Conservation (phyloP, 257 asterid species). For the Anisodus tanguticus region DNA sequence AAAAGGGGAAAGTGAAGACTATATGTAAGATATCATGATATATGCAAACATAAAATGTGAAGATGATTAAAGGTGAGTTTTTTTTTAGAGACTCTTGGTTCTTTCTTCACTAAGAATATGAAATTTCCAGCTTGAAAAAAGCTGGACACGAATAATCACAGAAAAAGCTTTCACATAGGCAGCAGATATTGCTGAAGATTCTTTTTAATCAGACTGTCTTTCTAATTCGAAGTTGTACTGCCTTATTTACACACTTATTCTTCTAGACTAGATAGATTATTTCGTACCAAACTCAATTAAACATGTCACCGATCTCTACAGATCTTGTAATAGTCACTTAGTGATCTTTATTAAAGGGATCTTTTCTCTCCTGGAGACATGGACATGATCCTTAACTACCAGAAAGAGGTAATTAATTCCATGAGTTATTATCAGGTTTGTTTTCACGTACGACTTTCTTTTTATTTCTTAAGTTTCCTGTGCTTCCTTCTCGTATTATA, state of each 20-base stretch:
- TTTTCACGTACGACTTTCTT: neutral
- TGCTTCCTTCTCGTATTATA: neutral
- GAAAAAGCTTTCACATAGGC: neutral
- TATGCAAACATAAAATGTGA: constrained; percentile 1
- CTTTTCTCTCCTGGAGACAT: neutral
- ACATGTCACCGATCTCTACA: neutral
- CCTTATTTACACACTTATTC: too few species aligned
- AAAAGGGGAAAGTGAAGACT: neutral
- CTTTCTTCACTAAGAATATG: constrained; percentile 8
- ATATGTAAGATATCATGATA: neutral
- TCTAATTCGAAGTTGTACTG: neutral
- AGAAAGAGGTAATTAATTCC: neutral
- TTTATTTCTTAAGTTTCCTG: neutral
- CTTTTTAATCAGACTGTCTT: neutral
- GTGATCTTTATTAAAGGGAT: neutral
- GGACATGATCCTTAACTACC: neutral
- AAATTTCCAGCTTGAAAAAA: neutral
- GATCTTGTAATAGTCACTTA: neutral
- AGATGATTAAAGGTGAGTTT: neutral
- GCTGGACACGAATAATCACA: neutral
- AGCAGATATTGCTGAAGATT: neutral
- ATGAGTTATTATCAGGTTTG: neutral
- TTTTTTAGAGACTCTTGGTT: neutral
- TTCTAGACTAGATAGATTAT: too few species aligned
- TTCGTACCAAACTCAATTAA: too few species aligned